Base-by-base conservation (phyloP, 768 basidiomycete species). In the Ramaria rubella region DNA sequence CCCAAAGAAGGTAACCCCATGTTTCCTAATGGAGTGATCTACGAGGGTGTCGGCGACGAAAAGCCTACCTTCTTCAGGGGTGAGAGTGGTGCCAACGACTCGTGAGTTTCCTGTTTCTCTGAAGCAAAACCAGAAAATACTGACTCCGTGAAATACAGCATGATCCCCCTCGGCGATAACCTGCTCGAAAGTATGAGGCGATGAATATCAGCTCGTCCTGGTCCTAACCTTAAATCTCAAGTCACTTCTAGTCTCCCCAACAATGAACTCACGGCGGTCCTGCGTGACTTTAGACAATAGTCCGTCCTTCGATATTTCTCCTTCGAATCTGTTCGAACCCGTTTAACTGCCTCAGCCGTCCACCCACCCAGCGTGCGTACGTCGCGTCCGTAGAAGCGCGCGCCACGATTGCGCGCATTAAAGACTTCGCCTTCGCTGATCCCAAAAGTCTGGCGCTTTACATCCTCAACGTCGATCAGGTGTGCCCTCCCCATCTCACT, bases 151-250 rank as follows among this genome's bases (percentile, higher is more conserved):
- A 53, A 50, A 34, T 29, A 59, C 33, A 62, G 61, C 46, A 65
- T 65, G 65, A 68, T 71, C 17, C 70, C 70, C 4, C 63, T 69
- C 11, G 63, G 65, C 55, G 70, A 71, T 60, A 71, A 71, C 55
- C 62, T 70, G 31, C 63, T 69, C 29, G 62, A 71, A 57, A 67
- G 66, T 42, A 57, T 61, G 30, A 45, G 5, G 12, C n/a, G 8
- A 2, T 45, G 15, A 21, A 15, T n/a, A 49, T 26, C 48, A 8
- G 15, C 21, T 9, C 21, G 9, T 23, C 38, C 17, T 38, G 6
- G 21, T 21, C 34, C 30, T 52, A 31, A 45, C 43, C 26, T 38
- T 19, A 14, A 29, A 9, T 50, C 8, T 14, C n/a, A 45, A 55
- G 53, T 55, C 21, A 55, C 53, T 8, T 38, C 53, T n/a, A 55